phyloP scores from a whole-genome alignment of 345 rosid genomes.

The Syzygium aqueum region DNA sequence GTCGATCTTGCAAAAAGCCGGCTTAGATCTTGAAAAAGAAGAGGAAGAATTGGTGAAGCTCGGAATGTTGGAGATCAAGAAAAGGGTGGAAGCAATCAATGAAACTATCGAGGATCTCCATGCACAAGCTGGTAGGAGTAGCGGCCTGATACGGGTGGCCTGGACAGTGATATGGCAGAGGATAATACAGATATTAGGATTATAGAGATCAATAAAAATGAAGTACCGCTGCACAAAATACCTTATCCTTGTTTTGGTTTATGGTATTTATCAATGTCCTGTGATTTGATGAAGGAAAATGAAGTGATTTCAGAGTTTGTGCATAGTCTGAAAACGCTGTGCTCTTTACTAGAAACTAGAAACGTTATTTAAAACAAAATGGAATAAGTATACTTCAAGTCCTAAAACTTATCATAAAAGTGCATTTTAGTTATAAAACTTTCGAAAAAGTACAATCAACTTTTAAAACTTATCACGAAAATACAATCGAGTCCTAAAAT shows the following conservation, averaged over 20 bases:
- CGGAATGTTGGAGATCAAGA: constrained; percentile 72
- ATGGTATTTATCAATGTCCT: too few species aligned
- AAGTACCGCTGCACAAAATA: background rate
- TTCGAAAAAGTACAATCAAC: too few species aligned
- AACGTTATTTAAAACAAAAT: too few species aligned
- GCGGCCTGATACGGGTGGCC: constrained; percentile 48
- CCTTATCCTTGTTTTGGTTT: background rate
- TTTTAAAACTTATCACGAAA: too few species aligned
- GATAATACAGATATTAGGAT: constrained; percentile 8
- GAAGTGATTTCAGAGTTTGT: too few species aligned
- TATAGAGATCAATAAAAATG: background rate
- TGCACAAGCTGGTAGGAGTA: constrained; percentile 48
- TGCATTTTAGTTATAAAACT: too few species aligned
- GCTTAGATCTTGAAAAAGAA: constrained; percentile 42
- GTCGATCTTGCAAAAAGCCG: constrained; percentile 39
- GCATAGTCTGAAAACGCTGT: background rate
- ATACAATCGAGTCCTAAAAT: too few species aligned
- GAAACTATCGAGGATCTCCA: constrained; percentile 47
- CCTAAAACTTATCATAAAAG: too few species aligned
- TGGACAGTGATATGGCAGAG: constrained; percentile 58
- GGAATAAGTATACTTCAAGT: too few species aligned
- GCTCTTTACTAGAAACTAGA: too few species aligned
- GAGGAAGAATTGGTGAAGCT: constrained; percentile 42
- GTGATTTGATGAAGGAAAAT: too few species aligned
- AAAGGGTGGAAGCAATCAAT: constrained; percentile 46